Conservation (phyloP, 371 early-diverging fungal genomes). For the Cokeromyces recurvatus region DNA sequence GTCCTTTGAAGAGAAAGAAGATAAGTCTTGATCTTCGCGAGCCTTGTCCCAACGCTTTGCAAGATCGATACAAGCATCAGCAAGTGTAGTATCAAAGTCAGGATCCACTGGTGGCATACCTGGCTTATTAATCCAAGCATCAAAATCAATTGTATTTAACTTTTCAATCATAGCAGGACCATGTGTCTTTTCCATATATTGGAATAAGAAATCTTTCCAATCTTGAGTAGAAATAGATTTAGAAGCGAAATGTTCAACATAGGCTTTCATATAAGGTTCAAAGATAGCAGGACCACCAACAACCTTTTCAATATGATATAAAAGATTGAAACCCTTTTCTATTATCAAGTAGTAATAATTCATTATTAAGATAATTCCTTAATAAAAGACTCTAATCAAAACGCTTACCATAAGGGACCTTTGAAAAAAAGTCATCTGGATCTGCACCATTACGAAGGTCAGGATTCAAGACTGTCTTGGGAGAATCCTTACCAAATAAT, state of each 20-base stretch:
- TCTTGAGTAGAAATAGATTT: conserved; percentile 84
- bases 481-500: conserved; percentile 69
- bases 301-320: conserved; percentile 86
- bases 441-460: conserved; percentile 72
- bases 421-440: conserved; percentile 93
- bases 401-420: conserved; percentile 82
- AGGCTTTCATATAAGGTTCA: conserved; percentile 80
- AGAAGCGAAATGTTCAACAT: conserved; percentile 81
- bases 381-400: background rate
- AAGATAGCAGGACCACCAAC: conserved; percentile 83
- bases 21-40: conserved; percentile 37
- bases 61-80: conserved; percentile 72
- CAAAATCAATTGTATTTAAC: conserved; percentile 79
- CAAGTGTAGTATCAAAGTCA: conserved; percentile 79
- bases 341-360: background rate
- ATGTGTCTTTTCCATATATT: conserved; percentile 60
- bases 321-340: conserved; percentile 86
- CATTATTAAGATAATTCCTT: background rate
- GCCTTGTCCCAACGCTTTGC: conserved; percentile 74
- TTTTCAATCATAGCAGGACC: conserved; percentile 64
- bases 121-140: conserved; percentile 81
- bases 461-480: conserved; percentile 76
- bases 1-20: conserved; percentile 55
- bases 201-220: conserved; percentile 79
- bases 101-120: conserved; percentile 90